Base-by-base conservation (phyloP, 73 alveolate genomes). In the Vitrella brassicaformis region DNA sequence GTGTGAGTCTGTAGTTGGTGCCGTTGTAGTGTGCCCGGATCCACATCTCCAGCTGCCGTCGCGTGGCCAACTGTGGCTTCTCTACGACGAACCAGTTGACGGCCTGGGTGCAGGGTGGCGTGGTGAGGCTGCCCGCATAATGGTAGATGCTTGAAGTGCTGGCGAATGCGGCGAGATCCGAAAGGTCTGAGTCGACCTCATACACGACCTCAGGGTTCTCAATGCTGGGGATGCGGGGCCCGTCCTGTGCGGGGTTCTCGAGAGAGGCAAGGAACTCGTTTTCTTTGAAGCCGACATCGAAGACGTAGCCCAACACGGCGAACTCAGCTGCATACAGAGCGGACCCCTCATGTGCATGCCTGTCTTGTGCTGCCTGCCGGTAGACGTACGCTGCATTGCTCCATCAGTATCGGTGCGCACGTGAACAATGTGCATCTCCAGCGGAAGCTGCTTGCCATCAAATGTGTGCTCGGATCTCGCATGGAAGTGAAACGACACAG, bases 21-120 rank as follows among this genome's bases (percentile, higher is more conserved):
- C n/a, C n/a, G n/a, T n/a, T n/a, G n/a, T n/a, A n/a, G n/a, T n/a
- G n/a, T n/a, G n/a, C n/a, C n/a, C n/a, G n/a, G n/a, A n/a, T n/a
- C n/a, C n/a, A n/a, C n/a, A n/a, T n/a, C n/a, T n/a, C n/a, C n/a
- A n/a, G n/a, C n/a, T n/a, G n/a, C n/a, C n/a, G n/a, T n/a, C n/a
- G n/a, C n/a, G n/a, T n/a, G n/a, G n/a, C n/a, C n/a, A n/a, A n/a
- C n/a, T n/a, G n/a, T n/a, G n/a, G n/a, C n/a, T n/a, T n/a, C n/a
- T n/a, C n/a, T n/a, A n/a, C n/a, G n/a, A 92, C 83, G 56, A 88
- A 67, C 96, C 98, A 90, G 65, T 84, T 73, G 28, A 92, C 95
- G 71, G 74, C 80, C 66, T 86, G 91, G 47, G 91, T 75, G 84
- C 96, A 92, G 8, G 96, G 96, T 7, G 96, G 96, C 22, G 91